These are phyloP conservation scores for Sanghuangporus baumii DNA, from an alignment of 1,284 basidiomycete genomes.

Conservation along the genomic window DNA sequence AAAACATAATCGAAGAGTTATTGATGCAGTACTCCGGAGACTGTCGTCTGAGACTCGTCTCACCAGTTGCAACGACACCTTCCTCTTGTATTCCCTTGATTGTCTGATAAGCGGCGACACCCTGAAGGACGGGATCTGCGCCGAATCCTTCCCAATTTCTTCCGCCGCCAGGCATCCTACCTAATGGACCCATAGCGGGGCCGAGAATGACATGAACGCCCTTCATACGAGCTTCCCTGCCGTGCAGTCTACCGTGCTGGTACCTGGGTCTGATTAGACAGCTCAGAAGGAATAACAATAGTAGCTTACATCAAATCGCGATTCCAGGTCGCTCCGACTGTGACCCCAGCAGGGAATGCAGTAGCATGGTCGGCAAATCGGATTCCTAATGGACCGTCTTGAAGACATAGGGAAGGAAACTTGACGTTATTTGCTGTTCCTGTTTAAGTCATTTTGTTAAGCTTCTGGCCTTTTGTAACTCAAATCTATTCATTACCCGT, in stretches of 20 bases:
- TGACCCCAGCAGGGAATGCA: slow-evolving; percentile 48
- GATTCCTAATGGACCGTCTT: slow-evolving; percentile 34
- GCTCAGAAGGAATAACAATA: neutral
- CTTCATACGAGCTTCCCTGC: slow-evolving; percentile 67
- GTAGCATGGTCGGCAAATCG: slow-evolving; percentile 24
- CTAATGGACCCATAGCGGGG: slow-evolving; percentile 52
- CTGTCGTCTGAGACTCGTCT: slow-evolving; percentile 22
- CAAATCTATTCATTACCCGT: slow-evolving; percentile 5
- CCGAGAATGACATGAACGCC: slow-evolving; percentile 64
- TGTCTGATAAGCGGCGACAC: slow-evolving; percentile 36
- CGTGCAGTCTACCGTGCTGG: slow-evolving; percentile 66
- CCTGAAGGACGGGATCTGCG: slow-evolving; percentile 41
- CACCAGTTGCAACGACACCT: slow-evolving; percentile 41
- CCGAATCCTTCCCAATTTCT: slow-evolving; percentile 73
- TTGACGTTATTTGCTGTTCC: slow-evolving; percentile 14
- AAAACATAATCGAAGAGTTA: neutral
- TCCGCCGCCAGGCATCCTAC: slow-evolving; percentile 40
- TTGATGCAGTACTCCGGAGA: neutral
- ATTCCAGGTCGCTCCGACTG: slow-evolving; percentile 48
- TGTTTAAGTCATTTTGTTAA: neutral
- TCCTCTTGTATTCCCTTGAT: slow-evolving; percentile 41
- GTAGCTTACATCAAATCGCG: slow-evolving; percentile 34
- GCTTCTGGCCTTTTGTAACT: neutral
- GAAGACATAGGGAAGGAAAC: slow-evolving; percentile 22
- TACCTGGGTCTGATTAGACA: slow-evolving; percentile 7